Evolutionary conservation across 2,329 filamentous ascomycete genomes (phyloP).

Genomic region (Metarhizium robertsii): DNA sequence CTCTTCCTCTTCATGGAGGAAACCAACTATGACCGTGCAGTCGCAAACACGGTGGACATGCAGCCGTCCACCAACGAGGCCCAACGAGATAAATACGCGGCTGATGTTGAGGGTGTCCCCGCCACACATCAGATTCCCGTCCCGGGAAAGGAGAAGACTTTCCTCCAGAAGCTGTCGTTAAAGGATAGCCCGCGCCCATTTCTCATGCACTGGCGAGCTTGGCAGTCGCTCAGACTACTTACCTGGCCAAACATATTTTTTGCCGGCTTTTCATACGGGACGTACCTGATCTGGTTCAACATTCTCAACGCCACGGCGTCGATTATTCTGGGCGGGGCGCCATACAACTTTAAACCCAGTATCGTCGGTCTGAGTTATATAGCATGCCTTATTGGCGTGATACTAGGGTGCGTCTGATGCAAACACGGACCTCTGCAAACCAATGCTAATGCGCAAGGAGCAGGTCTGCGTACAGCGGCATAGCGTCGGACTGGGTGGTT

Average conservation of each 20-base stretch:
- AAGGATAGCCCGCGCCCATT: slow-evolving; percentile 24
- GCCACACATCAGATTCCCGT: background rate
- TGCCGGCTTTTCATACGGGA: slow-evolving; percentile 31
- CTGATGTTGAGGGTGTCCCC: background rate
- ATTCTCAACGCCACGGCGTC: slow-evolving; percentile 34
- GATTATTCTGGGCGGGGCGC: slow-evolving; percentile 25
- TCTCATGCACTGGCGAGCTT: slow-evolving; percentile 26
- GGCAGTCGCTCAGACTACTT: slow-evolving; percentile 26
- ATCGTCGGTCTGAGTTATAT: slow-evolving; percentile 30
- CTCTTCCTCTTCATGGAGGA: slow-evolving; percentile 52
- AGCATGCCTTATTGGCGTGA: slow-evolving; percentile 25
- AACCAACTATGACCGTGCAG: slow-evolving; percentile 39
- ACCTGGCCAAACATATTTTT: slow-evolving; percentile 34
- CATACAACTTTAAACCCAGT: slow-evolving; percentile 29
- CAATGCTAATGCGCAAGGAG: background rate
- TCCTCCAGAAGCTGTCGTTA: slow-evolving; percentile 31
- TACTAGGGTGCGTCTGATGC: slow-evolving; percentile 15
- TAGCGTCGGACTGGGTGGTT: slow-evolving; percentile 23
- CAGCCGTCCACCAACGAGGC: background rate
- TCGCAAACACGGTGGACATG: background rate
- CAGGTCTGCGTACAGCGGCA: slow-evolving; percentile 9
- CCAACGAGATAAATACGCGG: background rate
- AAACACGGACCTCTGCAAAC: background rate
- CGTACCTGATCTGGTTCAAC: slow-evolving; percentile 33
- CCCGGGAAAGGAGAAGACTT: slow-evolving; percentile 22